Percentiles rank a stretch among this genome's conserved stretches.
Conservation (phyloP, 306 rosid species). For the Alnus glutinosa region DNA sequence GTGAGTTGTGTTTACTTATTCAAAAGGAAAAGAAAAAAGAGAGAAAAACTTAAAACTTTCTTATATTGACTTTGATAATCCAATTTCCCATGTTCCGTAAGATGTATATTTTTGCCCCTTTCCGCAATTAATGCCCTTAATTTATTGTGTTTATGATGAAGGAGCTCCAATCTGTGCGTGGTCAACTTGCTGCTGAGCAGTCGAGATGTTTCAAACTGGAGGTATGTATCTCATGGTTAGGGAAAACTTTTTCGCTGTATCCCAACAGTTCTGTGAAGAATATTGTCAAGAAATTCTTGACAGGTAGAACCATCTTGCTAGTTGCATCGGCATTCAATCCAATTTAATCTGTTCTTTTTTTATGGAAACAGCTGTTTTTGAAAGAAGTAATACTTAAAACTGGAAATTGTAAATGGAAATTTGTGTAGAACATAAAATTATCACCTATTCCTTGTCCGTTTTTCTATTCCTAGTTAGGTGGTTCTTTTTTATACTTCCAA, state of each 20-base stretch:
- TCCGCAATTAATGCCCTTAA: slow-evolving; percentile 16
- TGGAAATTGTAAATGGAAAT: background rate
- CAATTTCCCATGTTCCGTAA: background rate
- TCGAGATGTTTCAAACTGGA: slow-evolving; percentile 97
- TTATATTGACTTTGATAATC: background rate
- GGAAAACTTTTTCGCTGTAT: slow-evolving; percentile 12
- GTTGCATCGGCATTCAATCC: background rate
- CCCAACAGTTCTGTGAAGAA: background rate
- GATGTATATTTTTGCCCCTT: slow-evolving; percentile 1
- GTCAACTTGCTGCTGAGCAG: slow-evolving; percentile 91
- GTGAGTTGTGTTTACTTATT: background rate
- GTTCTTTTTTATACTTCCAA: too few species aligned
- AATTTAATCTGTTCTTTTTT: background rate
- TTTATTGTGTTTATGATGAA: slow-evolving; percentile 30
- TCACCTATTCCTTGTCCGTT: too few species aligned
- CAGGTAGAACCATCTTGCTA: background rate
- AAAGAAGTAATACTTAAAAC: background rate
- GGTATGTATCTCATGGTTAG: slow-evolving; percentile 46
- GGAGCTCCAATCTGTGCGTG: slow-evolving; percentile 98
- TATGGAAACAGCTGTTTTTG: background rate
- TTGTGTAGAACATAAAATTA: background rate
- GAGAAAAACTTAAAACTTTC: background rate
- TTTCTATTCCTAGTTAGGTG: too few species aligned
- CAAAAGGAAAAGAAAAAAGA: background rate
- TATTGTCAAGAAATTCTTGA: background rate